phyloP scores from a whole-genome alignment of 2,329 filamentous ascomycete species.

The Aspergillus floridensis region DNA sequence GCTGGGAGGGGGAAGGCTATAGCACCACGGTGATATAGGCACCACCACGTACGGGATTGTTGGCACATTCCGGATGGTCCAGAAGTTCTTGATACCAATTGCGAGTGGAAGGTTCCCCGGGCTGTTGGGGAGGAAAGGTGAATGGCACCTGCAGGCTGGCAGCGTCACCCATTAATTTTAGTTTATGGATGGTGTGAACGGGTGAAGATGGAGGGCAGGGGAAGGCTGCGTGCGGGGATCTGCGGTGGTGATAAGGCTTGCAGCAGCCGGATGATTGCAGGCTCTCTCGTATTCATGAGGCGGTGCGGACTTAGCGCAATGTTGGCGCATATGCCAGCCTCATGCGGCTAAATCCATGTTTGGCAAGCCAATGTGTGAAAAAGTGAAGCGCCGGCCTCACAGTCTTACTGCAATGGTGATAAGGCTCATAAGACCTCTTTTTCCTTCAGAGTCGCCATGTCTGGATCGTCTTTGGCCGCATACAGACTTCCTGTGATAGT shows the following conservation, averaged over 20 bases:
- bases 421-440: too few relatives aligned
- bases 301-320: background rate
- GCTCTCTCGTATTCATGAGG: background rate
- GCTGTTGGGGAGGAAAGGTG: constrained; percentile 3
- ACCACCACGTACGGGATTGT: background rate
- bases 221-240: background rate
- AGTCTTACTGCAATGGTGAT: too few relatives aligned
- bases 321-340: background rate
- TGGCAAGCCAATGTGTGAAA: too few relatives aligned
- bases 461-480: too few relatives aligned
- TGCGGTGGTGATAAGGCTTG: background rate
- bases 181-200: background rate
- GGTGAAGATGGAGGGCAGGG: background rate
- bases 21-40: too few relatives aligned
- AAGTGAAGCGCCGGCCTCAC: too few relatives aligned
- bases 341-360: background rate
- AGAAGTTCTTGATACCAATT: constrained; percentile 10
- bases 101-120: constrained; percentile 3
- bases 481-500: background rate
- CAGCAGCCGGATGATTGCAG: background rate
- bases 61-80: constrained; percentile 2
- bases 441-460: too few relatives aligned
- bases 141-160: background rate
- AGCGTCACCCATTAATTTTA: background rate
- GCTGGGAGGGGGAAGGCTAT: too few relatives aligned